These are phyloP conservation scores for Cupressus sempervirens DNA, from an alignment of 75 land plant species.

Conservation along the genomic window DNA sequence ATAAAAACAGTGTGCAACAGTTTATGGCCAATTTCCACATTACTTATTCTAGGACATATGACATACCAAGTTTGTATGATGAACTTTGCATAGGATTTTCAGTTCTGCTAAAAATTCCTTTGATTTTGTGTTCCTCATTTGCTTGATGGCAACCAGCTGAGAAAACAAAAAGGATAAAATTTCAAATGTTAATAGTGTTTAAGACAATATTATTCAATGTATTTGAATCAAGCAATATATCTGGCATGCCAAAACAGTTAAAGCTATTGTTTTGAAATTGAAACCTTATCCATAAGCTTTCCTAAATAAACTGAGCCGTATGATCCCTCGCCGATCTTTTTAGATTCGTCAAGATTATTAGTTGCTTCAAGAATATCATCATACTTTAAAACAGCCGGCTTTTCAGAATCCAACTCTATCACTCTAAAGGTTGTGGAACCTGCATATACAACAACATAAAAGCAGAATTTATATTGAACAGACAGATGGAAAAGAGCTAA, in stretches of 20 bases:
- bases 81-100: slow-evolving; percentile 32
- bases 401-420: not conserved
- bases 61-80: slow-evolving; percentile 29
- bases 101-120: slow-evolving; percentile 25
- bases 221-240: not conserved
- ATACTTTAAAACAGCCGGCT: not conserved
- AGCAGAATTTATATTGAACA: not conserved
- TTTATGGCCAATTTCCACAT: not conserved
- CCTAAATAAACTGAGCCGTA: slow-evolving; percentile 3
- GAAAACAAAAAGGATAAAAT: not conserved
- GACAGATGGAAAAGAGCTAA: not conserved
- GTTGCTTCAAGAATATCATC: not conserved
- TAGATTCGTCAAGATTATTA: not conserved
- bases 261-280: not conserved
- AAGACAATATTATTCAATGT: not conserved
- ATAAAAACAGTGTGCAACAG: not conserved
- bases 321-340: not conserved
- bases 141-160: slow-evolving; percentile 36
- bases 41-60: not conserved
- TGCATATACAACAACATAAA: not conserved
- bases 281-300: not conserved
- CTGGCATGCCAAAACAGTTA: not conserved
- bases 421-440: not conserved
- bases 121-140: slow-evolving; percentile 37
- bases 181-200: not conserved